Evolutionary conservation across 352 stramenopile genomes (phyloP).

Genomic region (Pythium phragmiticola): DNA sequence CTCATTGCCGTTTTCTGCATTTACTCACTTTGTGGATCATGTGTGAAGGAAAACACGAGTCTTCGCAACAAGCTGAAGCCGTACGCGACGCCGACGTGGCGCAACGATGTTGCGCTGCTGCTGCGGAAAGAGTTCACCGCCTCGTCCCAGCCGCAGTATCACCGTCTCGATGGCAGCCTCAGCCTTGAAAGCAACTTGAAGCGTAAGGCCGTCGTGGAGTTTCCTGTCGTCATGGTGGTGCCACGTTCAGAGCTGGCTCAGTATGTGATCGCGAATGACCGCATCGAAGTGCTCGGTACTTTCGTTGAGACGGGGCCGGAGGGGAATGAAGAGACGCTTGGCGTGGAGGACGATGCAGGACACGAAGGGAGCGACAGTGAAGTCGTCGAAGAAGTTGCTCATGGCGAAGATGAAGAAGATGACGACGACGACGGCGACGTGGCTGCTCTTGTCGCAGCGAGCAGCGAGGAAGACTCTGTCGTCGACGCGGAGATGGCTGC

Average conservation of each 20-base stretch:
- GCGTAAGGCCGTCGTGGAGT: slow-evolving; percentile 79
- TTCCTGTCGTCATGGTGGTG: slow-evolving; percentile 67
- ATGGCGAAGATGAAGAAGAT: slow-evolving; percentile 5
- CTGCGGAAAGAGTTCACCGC: slow-evolving; percentile 79
- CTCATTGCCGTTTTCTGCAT: neutral
- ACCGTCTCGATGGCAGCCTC: slow-evolving; percentile 57
- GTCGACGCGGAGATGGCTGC: neutral
- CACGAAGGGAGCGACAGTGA: slow-evolving; percentile 9
- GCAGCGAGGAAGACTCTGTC: neutral
- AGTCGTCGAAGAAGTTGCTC: neutral
- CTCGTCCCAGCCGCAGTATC: slow-evolving; percentile 68
- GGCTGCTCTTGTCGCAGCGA: neutral
- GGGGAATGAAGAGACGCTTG: neutral
- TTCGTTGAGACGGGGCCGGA: neutral
- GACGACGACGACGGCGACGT: neutral
- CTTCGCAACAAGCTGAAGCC: slow-evolving; percentile 70
- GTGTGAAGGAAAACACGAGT: slow-evolving; percentile 59
- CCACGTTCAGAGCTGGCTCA: slow-evolving; percentile 40
- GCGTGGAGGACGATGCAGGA: slow-evolving; percentile 5
- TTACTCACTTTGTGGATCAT: neutral
- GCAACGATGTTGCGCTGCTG: slow-evolving; percentile 55
- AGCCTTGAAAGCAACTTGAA: slow-evolving; percentile 74
- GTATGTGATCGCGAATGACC: slow-evolving; percentile 62
- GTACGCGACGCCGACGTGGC: slow-evolving; percentile 57
- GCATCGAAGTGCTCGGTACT: slow-evolving; percentile 55